Evolutionary conservation across 371 early-diverging fungal genomes (phyloP), one percentile per base, ranked within the genome.

Genomic region (Batkoa obscura): DNA sequence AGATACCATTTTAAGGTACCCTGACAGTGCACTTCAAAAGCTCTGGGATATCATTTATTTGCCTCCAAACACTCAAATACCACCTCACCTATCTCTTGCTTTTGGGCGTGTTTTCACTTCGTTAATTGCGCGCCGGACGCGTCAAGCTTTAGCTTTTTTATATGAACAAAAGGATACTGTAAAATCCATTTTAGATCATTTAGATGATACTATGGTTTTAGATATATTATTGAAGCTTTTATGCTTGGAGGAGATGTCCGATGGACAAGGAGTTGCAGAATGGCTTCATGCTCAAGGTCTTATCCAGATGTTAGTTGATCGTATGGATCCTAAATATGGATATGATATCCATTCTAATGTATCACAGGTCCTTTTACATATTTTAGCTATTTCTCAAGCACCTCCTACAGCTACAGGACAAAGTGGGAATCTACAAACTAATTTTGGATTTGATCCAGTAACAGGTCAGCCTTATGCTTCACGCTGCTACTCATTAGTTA

Each of bases 191-290:
- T 64, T 93, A 34, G 68, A 68, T 39, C 93, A 94, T 66, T 72
- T 95, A 61, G 81, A 81, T 30, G 82, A 79, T 47, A 79, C 88
- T 31, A 79, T 90, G 1, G 81, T 94, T 43, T 86, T 88, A 65
- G 96, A 94, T 64, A 66, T 95, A 30, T 63, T 93, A 43, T 73
- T 95, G 46, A 94, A 89, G 54, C 69, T 95, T 12, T 85, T 93
- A 56, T 86, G 87, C 58, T 67, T 90, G 56, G 91, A 90, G 59
- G 95, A 93, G 62, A 65, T 87, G 17, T 76, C 86, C 8, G 85
- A 88, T 56, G 93, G 84, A 15, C 76, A 71, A 53, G 86, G 88
- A 41, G 45, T 47, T 32, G 38, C 50, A 43, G 52, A 74, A 86
- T 95, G 96, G 96, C 71, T 95, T 53, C 76, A 79, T 62, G 74